Conservation (phyloP, 257 asterid genomes). For the Paulownia fortunei region DNA sequence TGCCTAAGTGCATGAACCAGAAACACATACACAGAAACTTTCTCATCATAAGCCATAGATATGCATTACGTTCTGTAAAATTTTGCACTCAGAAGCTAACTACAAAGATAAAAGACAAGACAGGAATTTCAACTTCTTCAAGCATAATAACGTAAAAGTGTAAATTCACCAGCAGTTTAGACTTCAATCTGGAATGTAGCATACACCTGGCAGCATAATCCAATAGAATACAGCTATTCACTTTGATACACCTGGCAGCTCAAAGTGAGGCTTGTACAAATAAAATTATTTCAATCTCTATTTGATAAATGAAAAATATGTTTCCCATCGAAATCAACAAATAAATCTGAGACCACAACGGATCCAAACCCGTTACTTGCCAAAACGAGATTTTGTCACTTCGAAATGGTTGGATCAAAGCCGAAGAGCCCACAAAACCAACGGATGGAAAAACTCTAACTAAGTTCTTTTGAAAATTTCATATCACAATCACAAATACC, state of each 20-base stretch:
- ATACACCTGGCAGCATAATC: background rate
- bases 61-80: background rate
- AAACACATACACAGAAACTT: background rate
- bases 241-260: too few species aligned
- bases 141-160: background rate
- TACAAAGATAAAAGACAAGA: background rate
- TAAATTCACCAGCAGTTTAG: background rate
- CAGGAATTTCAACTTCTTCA: background rate
- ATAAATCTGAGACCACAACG: background rate
- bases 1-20: background rate
- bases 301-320: background rate
- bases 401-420: slow-evolving; percentile 3
- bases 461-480: background rate
- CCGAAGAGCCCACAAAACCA: background rate
- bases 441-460: background rate
- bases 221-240: background rate
- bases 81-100: background rate
- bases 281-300: background rate
- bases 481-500: background rate
- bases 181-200: background rate
- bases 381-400: background rate
- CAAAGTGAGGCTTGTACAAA: background rate
- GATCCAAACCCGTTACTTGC: background rate
- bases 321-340: background rate
- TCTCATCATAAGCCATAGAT: background rate